A percentile compares a stretch with the other conserved stretches of the same genome.
These are phyloP conservation scores for Trichothecium sympodiale DNA, from an alignment of 2,329 filamentous ascomycete species.

Conservation along the genomic window DNA sequence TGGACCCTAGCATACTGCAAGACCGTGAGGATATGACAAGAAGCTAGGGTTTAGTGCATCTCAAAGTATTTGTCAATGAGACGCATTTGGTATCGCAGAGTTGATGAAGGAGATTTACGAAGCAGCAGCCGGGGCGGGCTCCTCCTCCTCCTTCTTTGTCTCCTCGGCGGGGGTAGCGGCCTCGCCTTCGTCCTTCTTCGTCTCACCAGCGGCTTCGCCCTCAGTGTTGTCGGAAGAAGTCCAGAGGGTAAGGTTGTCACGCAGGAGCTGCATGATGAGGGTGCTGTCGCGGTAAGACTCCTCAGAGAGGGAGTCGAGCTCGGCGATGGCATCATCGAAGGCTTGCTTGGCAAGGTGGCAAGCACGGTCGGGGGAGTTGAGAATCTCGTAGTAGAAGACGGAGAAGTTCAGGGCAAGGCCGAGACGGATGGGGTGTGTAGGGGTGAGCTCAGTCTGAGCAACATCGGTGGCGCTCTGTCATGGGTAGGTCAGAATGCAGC, in stretches of 20 bases:
- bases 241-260: constrained; percentile 97
- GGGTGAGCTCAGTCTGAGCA: constrained; percentile 92
- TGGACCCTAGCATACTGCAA: too few species aligned
- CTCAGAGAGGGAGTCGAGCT: constrained; percentile 95
- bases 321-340: constrained; percentile 95
- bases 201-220: constrained; percentile 47
- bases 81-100: constrained; percentile 24
- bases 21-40: too few species aligned
- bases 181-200: constrained; percentile 50
- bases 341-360: constrained; percentile 99
- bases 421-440: constrained; percentile 95
- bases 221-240: constrained; percentile 87
- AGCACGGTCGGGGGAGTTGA: constrained; percentile 94
- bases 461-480: constrained; percentile 88
- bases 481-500: constrained; percentile 6
- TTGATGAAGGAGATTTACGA: constrained; percentile 33
- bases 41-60: constrained; percentile 17
- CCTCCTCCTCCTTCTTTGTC: constrained; percentile 31
- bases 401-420: constrained; percentile 98
- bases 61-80: constrained; percentile 23
- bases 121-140: constrained; percentile 33
- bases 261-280: constrained; percentile 97
- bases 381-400: constrained; percentile 98
- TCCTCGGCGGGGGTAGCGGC: constrained; percentile 26
- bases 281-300: constrained; percentile 99